These are phyloP conservation scores for Fusarium globosum DNA, from an alignment of 2,329 filamentous ascomycete species.

Conservation along the genomic window DNA sequence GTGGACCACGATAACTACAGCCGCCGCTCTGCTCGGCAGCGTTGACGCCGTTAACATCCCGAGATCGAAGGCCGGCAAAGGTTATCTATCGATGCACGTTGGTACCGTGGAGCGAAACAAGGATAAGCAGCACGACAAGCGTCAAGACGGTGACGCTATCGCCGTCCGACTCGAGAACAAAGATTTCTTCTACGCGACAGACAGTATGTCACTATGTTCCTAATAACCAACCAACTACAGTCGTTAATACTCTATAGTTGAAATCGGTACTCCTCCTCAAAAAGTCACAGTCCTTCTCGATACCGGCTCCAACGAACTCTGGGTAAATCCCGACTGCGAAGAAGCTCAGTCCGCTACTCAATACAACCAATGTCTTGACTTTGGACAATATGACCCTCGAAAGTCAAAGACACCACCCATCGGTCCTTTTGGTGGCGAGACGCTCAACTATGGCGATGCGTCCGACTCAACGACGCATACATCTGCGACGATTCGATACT, in stretches of 20 bases:
- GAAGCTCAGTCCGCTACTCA: slow-evolving; percentile 51
- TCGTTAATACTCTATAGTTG: slow-evolving; percentile 47
- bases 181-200: slow-evolving; percentile 54
- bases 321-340: slow-evolving; percentile 64
- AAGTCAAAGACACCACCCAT: slow-evolving; percentile 54
- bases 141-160: slow-evolving; percentile 42
- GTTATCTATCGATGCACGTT: slow-evolving; percentile 53
- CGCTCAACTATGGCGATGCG: slow-evolving; percentile 55
- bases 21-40: slow-evolving; percentile 25
- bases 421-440: slow-evolving; percentile 52
- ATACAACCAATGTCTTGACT: slow-evolving; percentile 52
- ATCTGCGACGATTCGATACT: slow-evolving; percentile 57
- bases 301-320: slow-evolving; percentile 65
- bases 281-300: slow-evolving; percentile 60
- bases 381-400: slow-evolving; percentile 58
- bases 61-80: slow-evolving; percentile 48
- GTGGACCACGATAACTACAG: slow-evolving; percentile 38
- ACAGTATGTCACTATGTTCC: slow-evolving; percentile 47
- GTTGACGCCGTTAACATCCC: slow-evolving; percentile 42
- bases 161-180: slow-evolving; percentile 50
- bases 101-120: slow-evolving; percentile 45
- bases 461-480: slow-evolving; percentile 51
- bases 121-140: slow-evolving; percentile 36
- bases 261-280: slow-evolving; percentile 57
- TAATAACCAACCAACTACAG: not conserved